These are phyloP conservation scores for Echinosophora koreensis DNA, from an alignment of 306 rosid species.

Conservation along the genomic window DNA sequence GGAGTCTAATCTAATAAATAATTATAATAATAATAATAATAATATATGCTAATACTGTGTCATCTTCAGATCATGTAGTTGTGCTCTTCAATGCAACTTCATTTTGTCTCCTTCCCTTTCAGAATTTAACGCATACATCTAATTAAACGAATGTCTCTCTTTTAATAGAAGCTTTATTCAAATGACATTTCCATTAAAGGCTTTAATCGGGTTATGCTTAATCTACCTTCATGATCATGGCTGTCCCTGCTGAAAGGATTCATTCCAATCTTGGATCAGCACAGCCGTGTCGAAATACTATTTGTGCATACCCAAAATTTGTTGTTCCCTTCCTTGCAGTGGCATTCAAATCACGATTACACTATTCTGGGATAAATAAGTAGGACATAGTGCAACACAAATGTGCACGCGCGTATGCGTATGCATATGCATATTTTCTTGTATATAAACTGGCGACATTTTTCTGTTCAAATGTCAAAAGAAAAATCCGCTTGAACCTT, in stretches of 20 bases:
- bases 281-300: neutral
- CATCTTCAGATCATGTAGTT: conserved; percentile 4
- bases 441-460: too few relatives aligned
- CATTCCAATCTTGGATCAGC: neutral
- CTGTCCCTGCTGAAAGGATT: neutral
- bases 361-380: too few relatives aligned
- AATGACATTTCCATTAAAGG: neutral
- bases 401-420: too few relatives aligned
- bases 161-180: neutral
- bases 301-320: neutral
- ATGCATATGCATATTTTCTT: too few relatives aligned
- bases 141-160: neutral
- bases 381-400: too few relatives aligned
- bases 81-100: conserved; percentile 20
- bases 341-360: too few relatives aligned
- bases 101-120: neutral
- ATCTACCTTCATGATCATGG: neutral
- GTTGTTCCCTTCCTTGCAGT: neutral
- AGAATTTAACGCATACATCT: neutral
- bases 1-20: too few relatives aligned
- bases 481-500: too few relatives aligned
- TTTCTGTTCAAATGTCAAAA: too few relatives aligned
- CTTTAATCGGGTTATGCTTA: neutral
- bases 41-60: neutral
- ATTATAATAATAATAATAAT: too few relatives aligned